These are phyloP conservation scores for Apodospora peruviana DNA, from an alignment of 495 filamentous ascomycete species.

Conservation along the genomic window DNA sequence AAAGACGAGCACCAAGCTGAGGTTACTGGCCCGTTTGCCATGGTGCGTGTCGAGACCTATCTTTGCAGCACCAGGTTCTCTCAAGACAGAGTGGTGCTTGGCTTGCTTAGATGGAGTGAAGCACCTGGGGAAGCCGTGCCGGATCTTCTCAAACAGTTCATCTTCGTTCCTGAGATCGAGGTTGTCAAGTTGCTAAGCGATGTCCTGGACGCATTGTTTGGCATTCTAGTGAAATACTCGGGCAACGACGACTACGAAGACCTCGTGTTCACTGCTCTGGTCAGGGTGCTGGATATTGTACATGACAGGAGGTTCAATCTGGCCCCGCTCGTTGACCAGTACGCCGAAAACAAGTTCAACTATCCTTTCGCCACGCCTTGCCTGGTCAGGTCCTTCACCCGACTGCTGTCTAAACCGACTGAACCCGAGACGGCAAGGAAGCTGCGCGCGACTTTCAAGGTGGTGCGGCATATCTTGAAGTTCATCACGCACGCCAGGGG, in stretches of 20 bases:
- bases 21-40: conserved; percentile 68
- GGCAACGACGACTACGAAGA: conserved; percentile 91
- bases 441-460: conserved; percentile 89
- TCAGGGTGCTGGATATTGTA: conserved; percentile 85
- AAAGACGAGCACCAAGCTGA: conserved; percentile 64
- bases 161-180: conserved; percentile 95
- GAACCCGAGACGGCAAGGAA: conserved; percentile 76
- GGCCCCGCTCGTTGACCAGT: conserved; percentile 81
- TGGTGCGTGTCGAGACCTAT: conserved; percentile 74
- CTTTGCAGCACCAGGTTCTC: conserved; percentile 95
- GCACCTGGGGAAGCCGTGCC: conserved; percentile 62
- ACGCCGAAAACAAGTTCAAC: conserved; percentile 84
- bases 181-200: conserved; percentile 88
- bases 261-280: conserved; percentile 82
- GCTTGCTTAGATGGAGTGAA: conserved; percentile 80
- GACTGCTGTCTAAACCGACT: conserved; percentile 70
- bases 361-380: conserved; percentile 93
- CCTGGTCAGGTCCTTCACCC: conserved; percentile 77
- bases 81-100: conserved; percentile 83
- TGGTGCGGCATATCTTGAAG: conserved; percentile 84
- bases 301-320: conserved; percentile 93
- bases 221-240: conserved; percentile 80
- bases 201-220: conserved; percentile 89
- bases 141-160: conserved; percentile 69
- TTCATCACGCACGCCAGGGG: conserved; percentile 89